phyloP scores from a whole-genome alignment of 23 red algal genomes.

The Cyanidium caldarium region DNA sequence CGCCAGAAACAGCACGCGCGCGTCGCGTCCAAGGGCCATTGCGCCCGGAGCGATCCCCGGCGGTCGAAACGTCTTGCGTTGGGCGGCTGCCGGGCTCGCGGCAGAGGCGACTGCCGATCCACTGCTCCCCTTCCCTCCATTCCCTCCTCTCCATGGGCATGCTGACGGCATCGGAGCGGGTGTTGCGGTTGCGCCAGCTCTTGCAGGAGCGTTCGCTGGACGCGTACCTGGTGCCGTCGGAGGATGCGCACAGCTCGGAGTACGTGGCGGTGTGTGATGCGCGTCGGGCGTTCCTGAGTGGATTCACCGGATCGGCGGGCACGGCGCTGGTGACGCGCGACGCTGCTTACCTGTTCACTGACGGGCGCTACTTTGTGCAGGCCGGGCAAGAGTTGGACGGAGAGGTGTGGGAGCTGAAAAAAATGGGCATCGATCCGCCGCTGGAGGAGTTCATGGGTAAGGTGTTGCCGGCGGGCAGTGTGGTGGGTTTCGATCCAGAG shows the following conservation, averaged over 20 bases:
- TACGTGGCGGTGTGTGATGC: conserved; percentile 40
- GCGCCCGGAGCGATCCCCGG: no score
- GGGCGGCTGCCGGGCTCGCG: no score
- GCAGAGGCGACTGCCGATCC: no score
- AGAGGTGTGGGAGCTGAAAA: conserved; percentile 68
- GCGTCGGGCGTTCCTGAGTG: conserved; percentile 59
- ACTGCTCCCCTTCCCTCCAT: no score
- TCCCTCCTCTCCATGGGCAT: no score
- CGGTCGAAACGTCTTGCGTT: no score
- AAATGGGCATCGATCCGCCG: conserved; percentile 5
- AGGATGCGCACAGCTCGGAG: conserved; percentile 76
- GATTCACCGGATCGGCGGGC: conserved; percentile 78
- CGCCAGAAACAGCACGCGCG: no score
- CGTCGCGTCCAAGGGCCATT: no score
- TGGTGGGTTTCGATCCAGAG: conserved; percentile 26
- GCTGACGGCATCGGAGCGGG: no score
- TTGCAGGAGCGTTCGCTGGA: not conserved
- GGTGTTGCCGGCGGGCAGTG: conserved; percentile 7
- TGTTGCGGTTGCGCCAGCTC: not conserved
- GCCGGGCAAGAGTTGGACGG: conserved; percentile 36
- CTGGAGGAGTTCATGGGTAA: conserved; percentile 28
- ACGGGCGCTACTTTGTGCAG: conserved; percentile 94
- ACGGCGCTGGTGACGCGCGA: conserved; percentile 47
- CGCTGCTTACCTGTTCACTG: conserved; percentile 63
- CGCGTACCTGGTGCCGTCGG: conserved; percentile 62